phyloP scores from a whole-genome alignment of 345 rosid genomes.

The Rhodamnia argentea region DNA sequence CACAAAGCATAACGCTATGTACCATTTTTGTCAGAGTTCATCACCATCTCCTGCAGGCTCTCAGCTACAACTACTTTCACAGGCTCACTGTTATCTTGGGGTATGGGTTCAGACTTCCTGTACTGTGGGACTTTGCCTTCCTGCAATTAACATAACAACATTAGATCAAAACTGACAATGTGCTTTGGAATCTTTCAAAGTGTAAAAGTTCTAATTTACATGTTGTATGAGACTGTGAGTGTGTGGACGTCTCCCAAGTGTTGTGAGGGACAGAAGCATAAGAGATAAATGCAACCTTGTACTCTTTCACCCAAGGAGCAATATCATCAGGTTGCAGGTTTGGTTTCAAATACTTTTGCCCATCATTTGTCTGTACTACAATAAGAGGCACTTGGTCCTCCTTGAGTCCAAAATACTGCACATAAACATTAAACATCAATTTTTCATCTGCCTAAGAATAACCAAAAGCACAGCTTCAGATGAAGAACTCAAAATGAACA shows the following conservation, averaged over 20 bases:
- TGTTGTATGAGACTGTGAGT: not conserved
- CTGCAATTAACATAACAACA: slow-evolving; percentile 25
- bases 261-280: not conserved
- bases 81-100: slow-evolving; percentile 71
- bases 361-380: slow-evolving; percentile 55
- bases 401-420: slow-evolving; percentile 85
- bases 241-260: not conserved
- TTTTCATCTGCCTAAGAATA: not conserved
- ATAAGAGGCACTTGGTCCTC: slow-evolving; percentile 81
- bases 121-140: slow-evolving; percentile 62
- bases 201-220: not conserved
- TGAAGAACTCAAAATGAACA: not conserved
- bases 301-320: slow-evolving; percentile 82
- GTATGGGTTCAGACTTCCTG: slow-evolving; percentile 86
- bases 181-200: not conserved
- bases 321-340: slow-evolving; percentile 57
- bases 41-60: slow-evolving; percentile 57
- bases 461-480: not conserved
- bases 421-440: slow-evolving; percentile 1
- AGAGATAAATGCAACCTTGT: slow-evolving; percentile 38
- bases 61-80: slow-evolving; percentile 95
- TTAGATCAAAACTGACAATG: not conserved
- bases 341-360: slow-evolving; percentile 66
- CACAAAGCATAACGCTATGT: not conserved
- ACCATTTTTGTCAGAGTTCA: slow-evolving; percentile 89